Percentiles rank a stretch among this genome's conserved stretches.
These are phyloP conservation scores for Leptodermis oblonga DNA, from an alignment of 257 asterid genomes.

Conservation along the genomic window DNA sequence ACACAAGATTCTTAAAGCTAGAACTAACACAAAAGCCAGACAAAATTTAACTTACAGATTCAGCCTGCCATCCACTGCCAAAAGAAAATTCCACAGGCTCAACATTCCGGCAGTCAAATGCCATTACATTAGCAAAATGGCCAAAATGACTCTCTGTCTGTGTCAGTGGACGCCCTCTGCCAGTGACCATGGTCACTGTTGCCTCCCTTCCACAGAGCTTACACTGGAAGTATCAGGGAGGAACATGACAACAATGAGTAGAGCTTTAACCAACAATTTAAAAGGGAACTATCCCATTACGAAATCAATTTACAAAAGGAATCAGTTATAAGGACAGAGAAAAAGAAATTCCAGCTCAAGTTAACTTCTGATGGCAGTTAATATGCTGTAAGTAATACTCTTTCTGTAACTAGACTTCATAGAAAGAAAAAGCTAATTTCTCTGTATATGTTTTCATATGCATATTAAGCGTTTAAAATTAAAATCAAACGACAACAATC, in stretches of 20 bases:
- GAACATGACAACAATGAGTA: neutral
- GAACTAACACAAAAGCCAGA: constrained; percentile 5
- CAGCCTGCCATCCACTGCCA: constrained; percentile 77
- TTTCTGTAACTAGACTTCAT: neutral
- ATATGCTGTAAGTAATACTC: neutral
- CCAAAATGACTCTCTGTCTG: constrained; percentile 51
- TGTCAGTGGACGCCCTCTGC: constrained; percentile 73
- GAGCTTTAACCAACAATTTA: neutral
- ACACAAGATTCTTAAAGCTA: neutral
- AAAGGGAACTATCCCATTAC: neutral
- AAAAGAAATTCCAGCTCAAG: neutral
- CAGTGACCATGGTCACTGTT: constrained; percentile 63
- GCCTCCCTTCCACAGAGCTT: constrained; percentile 91
- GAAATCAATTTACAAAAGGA: neutral
- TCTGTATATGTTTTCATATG: no score
- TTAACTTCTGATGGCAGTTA: neutral
- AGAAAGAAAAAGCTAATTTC: neutral
- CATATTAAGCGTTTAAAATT: neutral
- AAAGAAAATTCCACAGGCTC: constrained; percentile 55
- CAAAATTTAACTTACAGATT: constrained; percentile 56
- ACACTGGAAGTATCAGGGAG: constrained; percentile 45
- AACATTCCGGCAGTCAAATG: constrained; percentile 30
- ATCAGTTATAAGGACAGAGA: neutral
- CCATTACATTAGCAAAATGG: constrained; percentile 29
- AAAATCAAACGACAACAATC: neutral